A percentile compares a stretch with the other conserved stretches of the same genome.
phyloP scores from a whole-genome alignment of 202 grass and related monocot species.

The Panicum virgatum region DNA sequence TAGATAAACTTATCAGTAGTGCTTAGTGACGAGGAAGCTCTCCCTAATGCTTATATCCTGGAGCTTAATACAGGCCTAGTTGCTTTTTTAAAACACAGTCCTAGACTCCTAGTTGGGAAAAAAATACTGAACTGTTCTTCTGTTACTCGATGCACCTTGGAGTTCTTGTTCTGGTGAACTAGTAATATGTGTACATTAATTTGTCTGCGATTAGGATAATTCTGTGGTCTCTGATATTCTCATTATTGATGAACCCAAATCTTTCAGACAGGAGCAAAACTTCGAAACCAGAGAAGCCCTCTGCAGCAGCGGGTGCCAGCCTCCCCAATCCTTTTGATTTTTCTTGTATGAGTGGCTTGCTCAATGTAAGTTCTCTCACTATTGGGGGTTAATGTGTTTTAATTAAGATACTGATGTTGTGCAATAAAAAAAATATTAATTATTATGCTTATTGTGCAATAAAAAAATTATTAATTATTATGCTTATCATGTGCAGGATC shows the following conservation, averaged over 20 bases:
- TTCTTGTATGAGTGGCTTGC: conserved; percentile 65
- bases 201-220: not conserved
- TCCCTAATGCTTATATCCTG: not conserved
- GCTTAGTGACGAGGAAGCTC: conserved; percentile 9
- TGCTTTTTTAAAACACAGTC: no score
- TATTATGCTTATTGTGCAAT: conserved; percentile 39
- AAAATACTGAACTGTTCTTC: not conserved
- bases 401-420: not conserved
- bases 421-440: no score
- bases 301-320: conserved; percentile 30
- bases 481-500: conserved; percentile 63
- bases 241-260: not conserved
- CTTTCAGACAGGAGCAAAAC: conserved; percentile 63
- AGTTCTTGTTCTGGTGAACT: not conserved
- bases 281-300: conserved; percentile 55
- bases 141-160: not conserved
- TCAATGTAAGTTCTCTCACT: conserved; percentile 56
- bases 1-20: not conserved
- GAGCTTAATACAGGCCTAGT: not conserved
- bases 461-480: not conserved
- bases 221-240: not conserved
- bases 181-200: not conserved
- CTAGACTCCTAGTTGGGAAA: not conserved
- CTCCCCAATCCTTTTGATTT: conserved; percentile 77
- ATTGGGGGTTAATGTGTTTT: conserved; percentile 19